These are phyloP conservation scores for Didymella exigua DNA, from an alignment of 2,329 filamentous ascomycete genomes.

Conservation along the genomic window DNA sequence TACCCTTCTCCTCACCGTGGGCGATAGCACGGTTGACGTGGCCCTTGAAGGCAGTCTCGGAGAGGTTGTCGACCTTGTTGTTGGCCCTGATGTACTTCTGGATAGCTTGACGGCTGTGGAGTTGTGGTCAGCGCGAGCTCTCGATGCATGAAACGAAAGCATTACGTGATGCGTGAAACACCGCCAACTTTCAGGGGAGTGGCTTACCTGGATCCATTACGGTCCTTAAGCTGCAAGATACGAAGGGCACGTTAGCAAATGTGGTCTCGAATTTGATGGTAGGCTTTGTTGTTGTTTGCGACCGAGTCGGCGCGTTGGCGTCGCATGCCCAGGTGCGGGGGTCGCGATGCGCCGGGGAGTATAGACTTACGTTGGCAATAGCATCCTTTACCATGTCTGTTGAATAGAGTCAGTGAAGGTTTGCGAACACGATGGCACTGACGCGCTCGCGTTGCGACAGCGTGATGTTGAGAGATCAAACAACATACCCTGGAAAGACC, in stretches of 20 bases:
- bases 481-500: slow-evolving; percentile 68
- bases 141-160: slow-evolving; percentile 29
- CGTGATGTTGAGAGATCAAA: slow-evolving; percentile 52
- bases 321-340: slow-evolving; percentile 44
- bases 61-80: slow-evolving; percentile 66
- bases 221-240: slow-evolving; percentile 67
- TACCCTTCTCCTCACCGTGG: slow-evolving; percentile 81
- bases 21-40: slow-evolving; percentile 88
- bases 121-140: slow-evolving; percentile 43
- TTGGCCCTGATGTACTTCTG: slow-evolving; percentile 77
- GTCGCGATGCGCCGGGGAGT: slow-evolving; percentile 55
- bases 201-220: slow-evolving; percentile 71
- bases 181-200: slow-evolving; percentile 29
- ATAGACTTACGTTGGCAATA: slow-evolving; percentile 70
- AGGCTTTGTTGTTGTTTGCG: slow-evolving; percentile 36
- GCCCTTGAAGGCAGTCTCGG: slow-evolving; percentile 66
- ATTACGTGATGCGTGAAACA: slow-evolving; percentile 35
- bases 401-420: slow-evolving; percentile 57
- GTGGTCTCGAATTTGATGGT: slow-evolving; percentile 19
- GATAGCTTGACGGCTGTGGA: slow-evolving; percentile 68
- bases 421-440: slow-evolving; percentile 56
- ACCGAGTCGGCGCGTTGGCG: slow-evolving; percentile 40
- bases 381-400: slow-evolving; percentile 76
- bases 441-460: slow-evolving; percentile 52
- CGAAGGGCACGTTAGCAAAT: slow-evolving; percentile 57